A percentile compares a stretch with the other conserved stretches of the same genome.
phyloP scores from a whole-genome alignment of 495 filamentous ascomycete species.

The Xylaria castorea region DNA sequence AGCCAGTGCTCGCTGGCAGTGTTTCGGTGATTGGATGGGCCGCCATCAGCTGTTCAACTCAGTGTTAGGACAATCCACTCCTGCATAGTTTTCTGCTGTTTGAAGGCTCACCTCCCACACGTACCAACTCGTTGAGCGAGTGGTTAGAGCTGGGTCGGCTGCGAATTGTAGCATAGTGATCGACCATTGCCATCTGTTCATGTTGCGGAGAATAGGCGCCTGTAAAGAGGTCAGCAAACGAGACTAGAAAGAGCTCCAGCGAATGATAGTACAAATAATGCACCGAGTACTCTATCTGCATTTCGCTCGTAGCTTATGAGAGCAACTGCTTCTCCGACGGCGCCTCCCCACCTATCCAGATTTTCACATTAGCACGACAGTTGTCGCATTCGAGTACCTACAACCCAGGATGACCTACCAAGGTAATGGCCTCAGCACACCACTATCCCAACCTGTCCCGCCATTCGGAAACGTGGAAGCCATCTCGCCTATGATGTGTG shows the following conservation, averaged over 20 bases:
- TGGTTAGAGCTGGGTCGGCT: constrained; percentile 55
- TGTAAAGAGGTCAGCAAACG: constrained; percentile 19
- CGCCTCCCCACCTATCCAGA: constrained; percentile 58
- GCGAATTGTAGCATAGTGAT: constrained; percentile 59
- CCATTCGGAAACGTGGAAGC: constrained; percentile 61
- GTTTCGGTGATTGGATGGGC: constrained; percentile 62
- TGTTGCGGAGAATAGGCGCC: constrained; percentile 49
- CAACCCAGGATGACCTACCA: constrained; percentile 33
- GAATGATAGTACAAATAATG: constrained; percentile 34
- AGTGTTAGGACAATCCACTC: neutral
- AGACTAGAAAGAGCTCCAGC: neutral
- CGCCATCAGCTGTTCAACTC: constrained; percentile 53
- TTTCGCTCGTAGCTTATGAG: constrained; percentile 74
- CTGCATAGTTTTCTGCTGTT: neutral
- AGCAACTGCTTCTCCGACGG: constrained; percentile 70
- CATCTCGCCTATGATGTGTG: constrained; percentile 60
- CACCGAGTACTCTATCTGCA: constrained; percentile 57
- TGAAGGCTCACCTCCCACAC: constrained; percentile 50
- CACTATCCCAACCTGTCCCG: constrained; percentile 53
- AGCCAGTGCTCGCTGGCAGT: constrained; percentile 51
- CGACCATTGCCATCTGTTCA: constrained; percentile 53
- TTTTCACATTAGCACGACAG: constrained; percentile 45
- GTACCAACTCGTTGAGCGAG: constrained; percentile 50
- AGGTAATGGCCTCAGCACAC: constrained; percentile 43
- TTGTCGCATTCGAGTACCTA: constrained; percentile 28